phyloP scores from a whole-genome alignment of 2,329 filamentous ascomycete genomes.

The Alternaria sp. region DNA sequence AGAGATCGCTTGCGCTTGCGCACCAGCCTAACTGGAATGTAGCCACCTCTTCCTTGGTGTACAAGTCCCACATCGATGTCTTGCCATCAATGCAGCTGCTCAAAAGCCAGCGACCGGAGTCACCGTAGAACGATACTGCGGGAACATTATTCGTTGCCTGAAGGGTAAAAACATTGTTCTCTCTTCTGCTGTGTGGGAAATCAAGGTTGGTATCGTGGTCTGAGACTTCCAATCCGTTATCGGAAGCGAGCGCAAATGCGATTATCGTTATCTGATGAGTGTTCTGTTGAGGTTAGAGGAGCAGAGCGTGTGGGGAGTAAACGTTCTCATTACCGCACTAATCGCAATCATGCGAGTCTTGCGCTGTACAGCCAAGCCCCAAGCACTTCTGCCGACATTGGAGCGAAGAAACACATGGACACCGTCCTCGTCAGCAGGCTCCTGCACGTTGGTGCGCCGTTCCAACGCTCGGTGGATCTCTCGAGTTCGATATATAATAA shows the following conservation, averaged over 20 bases:
- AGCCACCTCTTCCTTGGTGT: slow-evolving; percentile 20
- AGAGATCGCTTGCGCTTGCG: slow-evolving; percentile 13
- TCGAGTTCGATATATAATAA: slow-evolving; percentile 49
- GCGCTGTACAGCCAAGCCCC: slow-evolving; percentile 85
- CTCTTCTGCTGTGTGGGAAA: slow-evolving; percentile 34
- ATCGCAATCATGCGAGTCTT: slow-evolving; percentile 85
- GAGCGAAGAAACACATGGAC: slow-evolving; percentile 70
- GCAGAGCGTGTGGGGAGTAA: background rate
- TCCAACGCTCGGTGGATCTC: slow-evolving; percentile 35
- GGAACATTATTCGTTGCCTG: slow-evolving; percentile 59
- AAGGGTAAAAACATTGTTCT: slow-evolving; percentile 31
- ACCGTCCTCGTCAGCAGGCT: slow-evolving; percentile 49
- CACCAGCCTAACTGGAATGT: slow-evolving; percentile 36
- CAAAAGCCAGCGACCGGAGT: slow-evolving; percentile 61
- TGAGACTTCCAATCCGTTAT: background rate
- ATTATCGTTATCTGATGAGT: slow-evolving; percentile 64
- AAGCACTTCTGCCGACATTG: slow-evolving; percentile 80
- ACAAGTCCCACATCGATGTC: slow-evolving; percentile 56
- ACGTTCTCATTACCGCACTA: slow-evolving; percentile 58
- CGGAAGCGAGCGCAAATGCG: slow-evolving; percentile 59
- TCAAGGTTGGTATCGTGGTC: slow-evolving; percentile 11
- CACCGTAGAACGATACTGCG: slow-evolving; percentile 64
- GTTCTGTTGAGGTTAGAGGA: slow-evolving; percentile 56
- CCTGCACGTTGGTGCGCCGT: slow-evolving; percentile 1
- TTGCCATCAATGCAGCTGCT: slow-evolving; percentile 63